Conservation (phyloP, 75 land plant genomes). For the Pinus tabuliformis region DNA sequence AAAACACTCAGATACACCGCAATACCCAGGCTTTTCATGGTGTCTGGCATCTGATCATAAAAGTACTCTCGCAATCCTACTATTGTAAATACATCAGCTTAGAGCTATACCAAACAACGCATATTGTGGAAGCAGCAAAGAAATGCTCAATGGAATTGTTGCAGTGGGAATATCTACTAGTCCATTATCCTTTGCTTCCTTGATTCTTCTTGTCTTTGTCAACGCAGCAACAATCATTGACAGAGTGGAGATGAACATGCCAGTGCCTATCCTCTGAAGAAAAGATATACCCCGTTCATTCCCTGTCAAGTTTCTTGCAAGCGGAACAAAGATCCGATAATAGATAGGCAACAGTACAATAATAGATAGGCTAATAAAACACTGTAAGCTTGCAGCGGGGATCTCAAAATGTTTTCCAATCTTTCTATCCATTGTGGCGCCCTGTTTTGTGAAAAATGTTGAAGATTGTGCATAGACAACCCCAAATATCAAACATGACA, state of each 20-base stretch:
- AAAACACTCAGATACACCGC: conserved; percentile 75
- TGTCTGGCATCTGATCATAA: conserved; percentile 72
- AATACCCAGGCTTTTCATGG: conserved; percentile 74
- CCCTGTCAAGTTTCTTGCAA: conserved; percentile 29
- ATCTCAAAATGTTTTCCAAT: conserved; percentile 53
- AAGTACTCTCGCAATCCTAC: conserved; percentile 93
- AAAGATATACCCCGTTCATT: conserved; percentile 61
- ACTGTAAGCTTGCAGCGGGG: conserved; percentile 84
- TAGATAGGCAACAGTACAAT: conserved; percentile 74
- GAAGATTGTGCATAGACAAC: conserved; percentile 75
- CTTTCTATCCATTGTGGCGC: conserved; percentile 59
- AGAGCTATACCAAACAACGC: conserved; percentile 67
- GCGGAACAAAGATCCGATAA: conserved; percentile 61
- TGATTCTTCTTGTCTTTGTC: conserved; percentile 44
- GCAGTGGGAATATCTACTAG: conserved; percentile 8
- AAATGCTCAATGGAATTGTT: conserved; percentile 53
- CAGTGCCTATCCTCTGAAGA: conserved; percentile 82
- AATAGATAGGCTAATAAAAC: conserved; percentile 61
- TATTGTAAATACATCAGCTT: conserved; percentile 90
- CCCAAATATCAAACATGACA: conserved; percentile 64
- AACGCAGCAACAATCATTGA: conserved; percentile 77
- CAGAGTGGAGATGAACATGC: conserved; percentile 62
- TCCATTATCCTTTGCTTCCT: conserved; percentile 14
- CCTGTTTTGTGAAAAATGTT: conserved; percentile 89
- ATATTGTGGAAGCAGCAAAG: conserved; percentile 87